Evolutionary conservation across 345 rosid species (phyloP), one percentile per base, ranked within the genome.

Genomic region (Odontarrhena argentea): DNA sequence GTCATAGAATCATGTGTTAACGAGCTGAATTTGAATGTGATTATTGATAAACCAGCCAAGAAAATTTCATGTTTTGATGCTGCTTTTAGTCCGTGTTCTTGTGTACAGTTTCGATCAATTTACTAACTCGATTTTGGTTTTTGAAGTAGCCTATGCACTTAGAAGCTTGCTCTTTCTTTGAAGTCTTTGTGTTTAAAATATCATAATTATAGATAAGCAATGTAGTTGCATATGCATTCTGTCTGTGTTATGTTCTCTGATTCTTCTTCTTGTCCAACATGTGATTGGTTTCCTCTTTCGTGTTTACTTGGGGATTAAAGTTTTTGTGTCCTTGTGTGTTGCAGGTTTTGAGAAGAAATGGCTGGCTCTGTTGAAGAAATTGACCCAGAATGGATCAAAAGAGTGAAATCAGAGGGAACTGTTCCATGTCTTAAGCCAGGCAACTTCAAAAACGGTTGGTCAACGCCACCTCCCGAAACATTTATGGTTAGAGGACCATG

Each of bases 401-500:
- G 84, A 78, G 78, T 82, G 14, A 88, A 81, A 74, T 82, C 91
- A 30, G 92, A 74, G 54, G 99, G 99, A 77, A 75, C 89, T 63
- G 81, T 93, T 67, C 96, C 97, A 1, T 61, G 80, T 62, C 94
- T 86, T 38, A 85, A 84, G 28, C 86, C 85, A 48, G 86, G 83
- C 38, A 77, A 82, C 40, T 82, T 83, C 79, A 38, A 77, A 65
- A 90, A 84, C 49, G 84, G 95, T 53, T 94, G 99, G 99, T 82
- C 97, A 18, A 81, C 90, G 7, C 99, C 99, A 4, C 77, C 92
- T 26, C 91, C 89, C 8, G 76, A 84, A 35, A 75, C 28, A 7
- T 94, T 94, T 72, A 80, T 84, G 96, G 91, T 94, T 24, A 83
- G 99, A 73, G 97, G 99, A 54, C 95, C 99, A 22, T 83, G 83